Percentiles rank a stretch among this genome's conserved stretches.
Evolutionary conservation across 371 early-diverging fungal genomes (phyloP).

Genomic region (Amoeboaphelidium occidentale): DNA sequence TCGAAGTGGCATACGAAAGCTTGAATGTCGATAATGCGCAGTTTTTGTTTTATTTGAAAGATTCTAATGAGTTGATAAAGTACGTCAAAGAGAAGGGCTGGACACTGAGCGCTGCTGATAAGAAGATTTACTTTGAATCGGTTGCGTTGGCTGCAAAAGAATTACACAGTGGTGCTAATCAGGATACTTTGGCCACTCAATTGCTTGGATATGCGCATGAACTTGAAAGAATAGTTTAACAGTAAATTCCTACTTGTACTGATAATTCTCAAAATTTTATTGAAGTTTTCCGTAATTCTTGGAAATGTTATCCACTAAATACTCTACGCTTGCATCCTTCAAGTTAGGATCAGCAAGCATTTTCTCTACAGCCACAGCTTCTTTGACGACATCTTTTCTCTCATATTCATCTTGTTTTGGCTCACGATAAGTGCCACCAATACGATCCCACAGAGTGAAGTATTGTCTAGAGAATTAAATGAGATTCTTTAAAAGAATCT

Average conservation of each 20-base stretch:
- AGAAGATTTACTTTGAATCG: slow-evolving; percentile 61
- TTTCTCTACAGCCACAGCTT: too few relatives aligned
- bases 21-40: slow-evolving; percentile 68
- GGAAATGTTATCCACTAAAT: too few relatives aligned
- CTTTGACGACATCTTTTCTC: too few relatives aligned
- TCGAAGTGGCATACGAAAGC: slow-evolving; percentile 64
- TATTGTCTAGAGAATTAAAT: slow-evolving; percentile 62
- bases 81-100: slow-evolving; percentile 65
- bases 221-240: slow-evolving; percentile 83
- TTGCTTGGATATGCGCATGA: too few relatives aligned
- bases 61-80: slow-evolving; percentile 36
- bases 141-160: background rate
- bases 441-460: slow-evolving; percentile 34
- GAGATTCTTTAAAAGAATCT: background rate
- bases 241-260: background rate
- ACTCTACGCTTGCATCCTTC: too few relatives aligned
- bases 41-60: slow-evolving; percentile 58
- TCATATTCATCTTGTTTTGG: too few relatives aligned
- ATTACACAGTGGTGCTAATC: too few relatives aligned
- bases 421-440: background rate
- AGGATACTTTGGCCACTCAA: too few relatives aligned
- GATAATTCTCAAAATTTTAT: too few relatives aligned
- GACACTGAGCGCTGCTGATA: slow-evolving; percentile 49
- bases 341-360: too few relatives aligned
- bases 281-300: too few relatives aligned